Conservation (phyloP, 495 filamentous ascomycete species). For the Rhypophila decipiens region DNA sequence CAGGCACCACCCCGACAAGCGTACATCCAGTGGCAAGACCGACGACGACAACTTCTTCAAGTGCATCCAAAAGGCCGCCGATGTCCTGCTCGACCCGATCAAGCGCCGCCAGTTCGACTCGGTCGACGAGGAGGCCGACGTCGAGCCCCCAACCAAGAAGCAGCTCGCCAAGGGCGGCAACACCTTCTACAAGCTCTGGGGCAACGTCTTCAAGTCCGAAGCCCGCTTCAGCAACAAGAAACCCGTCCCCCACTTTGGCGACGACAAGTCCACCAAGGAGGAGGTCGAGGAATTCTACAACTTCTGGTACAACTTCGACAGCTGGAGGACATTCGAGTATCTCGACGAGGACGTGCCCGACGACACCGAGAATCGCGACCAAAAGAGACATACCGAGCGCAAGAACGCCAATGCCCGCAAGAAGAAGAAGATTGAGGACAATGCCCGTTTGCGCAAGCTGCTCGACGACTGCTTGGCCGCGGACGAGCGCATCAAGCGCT, state of each 20-base stretch:
- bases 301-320: constrained; percentile 99
- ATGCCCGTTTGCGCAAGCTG: constrained; percentile 75
- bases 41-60: constrained; percentile 99
- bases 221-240: constrained; percentile 84
- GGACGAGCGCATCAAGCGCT: constrained; percentile 95
- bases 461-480: constrained; percentile 75
- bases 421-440: constrained; percentile 99
- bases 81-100: constrained; percentile 83
- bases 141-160: constrained; percentile 90
- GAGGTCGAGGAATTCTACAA: constrained; percentile 95
- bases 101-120: constrained; percentile 96
- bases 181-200: constrained; percentile 96
- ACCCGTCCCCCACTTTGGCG: constrained; percentile 77
- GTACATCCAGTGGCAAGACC: constrained; percentile 76
- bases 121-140: constrained; percentile 86
- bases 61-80: constrained; percentile 97
- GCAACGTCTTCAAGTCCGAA: constrained; percentile 78
- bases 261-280: constrained; percentile 79
- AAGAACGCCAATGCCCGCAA: constrained; percentile 97
- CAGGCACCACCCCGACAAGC: constrained; percentile 97
- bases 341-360: constrained; percentile 98
- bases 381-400: constrained; percentile 94
- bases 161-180: constrained; percentile 66
- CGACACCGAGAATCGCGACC: constrained; percentile 96
- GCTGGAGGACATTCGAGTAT: constrained; percentile 96